Evolutionary conservation across 371 early-diverging fungal genomes (phyloP).

Genomic region (Mucor irregularis): DNA sequence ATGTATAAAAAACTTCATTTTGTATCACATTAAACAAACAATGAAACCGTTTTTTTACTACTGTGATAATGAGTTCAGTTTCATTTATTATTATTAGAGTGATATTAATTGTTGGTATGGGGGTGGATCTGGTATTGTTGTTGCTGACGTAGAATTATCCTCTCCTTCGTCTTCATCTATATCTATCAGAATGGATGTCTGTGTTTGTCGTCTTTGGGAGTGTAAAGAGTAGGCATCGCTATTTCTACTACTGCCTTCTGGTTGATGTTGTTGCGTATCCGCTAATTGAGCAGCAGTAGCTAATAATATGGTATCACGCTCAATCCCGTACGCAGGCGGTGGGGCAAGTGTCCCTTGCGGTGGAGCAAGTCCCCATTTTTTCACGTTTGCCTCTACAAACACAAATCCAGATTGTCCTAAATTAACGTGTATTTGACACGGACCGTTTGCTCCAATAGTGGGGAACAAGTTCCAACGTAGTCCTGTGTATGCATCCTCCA

Average conservation of each 20-base stretch:
- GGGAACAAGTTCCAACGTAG: conserved; percentile 61
- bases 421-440: conserved; percentile 65
- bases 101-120: neutral
- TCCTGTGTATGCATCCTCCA: conserved; percentile 61
- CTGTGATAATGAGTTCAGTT: neutral
- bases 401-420: conserved; percentile 62
- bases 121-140: conserved; percentile 6
- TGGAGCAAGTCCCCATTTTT: conserved; percentile 81
- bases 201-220: neutral
- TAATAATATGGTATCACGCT: conserved; percentile 51
- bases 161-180: neutral
- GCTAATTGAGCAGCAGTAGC: conserved; percentile 32
- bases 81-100: neutral
- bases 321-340: conserved; percentile 68
- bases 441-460: conserved; percentile 66
- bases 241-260: neutral
- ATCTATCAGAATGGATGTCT: neutral
- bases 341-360: conserved; percentile 67
- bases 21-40: too few relatives aligned
- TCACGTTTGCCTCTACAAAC: conserved; percentile 81
- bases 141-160: neutral
- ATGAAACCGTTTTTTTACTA: neutral
- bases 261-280: conserved; percentile 17
- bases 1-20: conserved; percentile 1
- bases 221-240: conserved; percentile 9